These are phyloP conservation scores for Candida awuae DNA, from an alignment of 805 yeast genomes.

Conservation along the genomic window DNA sequence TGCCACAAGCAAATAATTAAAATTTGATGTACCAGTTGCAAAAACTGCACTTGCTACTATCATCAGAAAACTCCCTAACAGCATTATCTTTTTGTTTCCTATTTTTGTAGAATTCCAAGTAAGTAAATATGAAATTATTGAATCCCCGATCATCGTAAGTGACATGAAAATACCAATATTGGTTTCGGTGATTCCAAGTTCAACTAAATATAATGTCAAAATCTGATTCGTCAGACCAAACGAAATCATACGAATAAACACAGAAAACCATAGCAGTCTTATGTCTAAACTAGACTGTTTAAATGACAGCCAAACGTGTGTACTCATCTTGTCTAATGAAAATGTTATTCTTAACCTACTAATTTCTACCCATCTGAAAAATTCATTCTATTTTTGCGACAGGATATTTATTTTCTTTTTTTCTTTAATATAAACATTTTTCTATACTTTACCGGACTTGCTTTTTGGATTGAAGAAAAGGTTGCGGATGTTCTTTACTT, in stretches of 20 bases:
- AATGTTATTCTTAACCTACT: background rate
- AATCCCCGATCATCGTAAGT: conserved; percentile 72
- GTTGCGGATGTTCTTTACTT: too few species aligned
- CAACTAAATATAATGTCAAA: conserved; percentile 55
- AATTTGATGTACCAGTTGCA: conserved; percentile 43
- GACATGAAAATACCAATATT: conserved; percentile 77
- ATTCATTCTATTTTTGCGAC: too few species aligned
- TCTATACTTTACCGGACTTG: too few species aligned
- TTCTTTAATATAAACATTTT: too few species aligned
- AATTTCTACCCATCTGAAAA: background rate
- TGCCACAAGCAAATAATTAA: conserved; percentile 49
- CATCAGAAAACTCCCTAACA: conserved; percentile 63
- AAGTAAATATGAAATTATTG: conserved; percentile 54
- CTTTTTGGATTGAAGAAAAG: too few species aligned
- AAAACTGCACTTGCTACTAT: conserved; percentile 56
- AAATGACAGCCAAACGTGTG: conserved; percentile 32
- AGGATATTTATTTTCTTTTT: too few species aligned
- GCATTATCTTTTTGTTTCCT: conserved; percentile 61
- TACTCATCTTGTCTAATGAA: conserved; percentile 4
- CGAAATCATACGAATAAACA: conserved; percentile 61
- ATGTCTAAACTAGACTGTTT: conserved; percentile 38
- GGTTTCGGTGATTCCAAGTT: conserved; percentile 45
- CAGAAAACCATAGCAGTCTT: conserved; percentile 57
- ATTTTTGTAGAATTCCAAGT: conserved; percentile 71
- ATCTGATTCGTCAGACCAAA: conserved; percentile 79